phyloP scores from a whole-genome alignment of 768 basidiomycete species.

The Pleurotus pulmonarius region DNA sequence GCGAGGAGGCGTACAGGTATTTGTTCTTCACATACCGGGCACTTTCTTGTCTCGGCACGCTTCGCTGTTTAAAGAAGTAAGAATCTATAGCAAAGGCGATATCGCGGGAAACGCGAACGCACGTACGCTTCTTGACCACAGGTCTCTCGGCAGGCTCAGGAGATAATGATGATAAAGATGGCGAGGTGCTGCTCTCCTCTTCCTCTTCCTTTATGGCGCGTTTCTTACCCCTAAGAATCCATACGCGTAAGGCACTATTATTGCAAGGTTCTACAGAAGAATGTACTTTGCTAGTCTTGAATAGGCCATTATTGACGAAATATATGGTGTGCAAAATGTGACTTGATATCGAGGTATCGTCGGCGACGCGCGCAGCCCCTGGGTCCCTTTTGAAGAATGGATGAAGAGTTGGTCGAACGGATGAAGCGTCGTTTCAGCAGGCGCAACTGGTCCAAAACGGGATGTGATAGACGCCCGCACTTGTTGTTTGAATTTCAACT shows the following conservation, averaged over 20 bases:
- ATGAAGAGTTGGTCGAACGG: not conserved
- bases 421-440: not conserved
- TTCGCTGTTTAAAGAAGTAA: conserved; percentile 40
- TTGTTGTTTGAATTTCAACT: no score
- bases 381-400: not conserved
- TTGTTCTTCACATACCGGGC: conserved; percentile 69
- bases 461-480: not conserved
- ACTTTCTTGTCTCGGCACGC: conserved; percentile 70
- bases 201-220: conserved; percentile 31
- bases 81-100: not conserved
- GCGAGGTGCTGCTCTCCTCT: conserved; percentile 14
- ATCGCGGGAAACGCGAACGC: not conserved
- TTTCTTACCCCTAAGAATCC: conserved; percentile 46
- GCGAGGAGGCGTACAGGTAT: conserved; percentile 73
- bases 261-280: not conserved
- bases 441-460: not conserved
- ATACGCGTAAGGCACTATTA: not conserved
- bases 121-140: conserved; percentile 49
- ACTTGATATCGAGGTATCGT: not conserved
- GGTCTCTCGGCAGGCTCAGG: conserved; percentile 27
- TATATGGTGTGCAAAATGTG: conserved; percentile 6
- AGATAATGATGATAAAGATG: conserved; percentile 29
- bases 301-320: not conserved
- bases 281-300: conserved; percentile 26
- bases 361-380: conserved; percentile 14